Evolutionary conservation across 2,329 filamentous ascomycete species (phyloP).

Genomic region (Stylonectria norvegica): DNA sequence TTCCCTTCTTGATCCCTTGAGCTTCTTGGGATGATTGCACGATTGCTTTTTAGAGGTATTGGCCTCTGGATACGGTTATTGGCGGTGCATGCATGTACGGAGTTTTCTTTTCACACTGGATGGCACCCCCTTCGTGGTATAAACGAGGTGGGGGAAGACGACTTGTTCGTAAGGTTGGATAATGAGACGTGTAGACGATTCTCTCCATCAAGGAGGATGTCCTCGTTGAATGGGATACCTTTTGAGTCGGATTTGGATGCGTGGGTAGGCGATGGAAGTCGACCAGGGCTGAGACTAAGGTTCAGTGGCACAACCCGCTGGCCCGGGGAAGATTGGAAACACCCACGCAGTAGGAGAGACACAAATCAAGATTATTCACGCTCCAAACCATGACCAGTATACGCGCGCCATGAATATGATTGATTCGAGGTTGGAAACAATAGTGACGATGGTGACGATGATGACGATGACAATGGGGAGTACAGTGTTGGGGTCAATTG

Average conservation of each 20-base stretch:
- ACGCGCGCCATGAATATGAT: no score
- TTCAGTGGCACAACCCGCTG: constrained; percentile 18
- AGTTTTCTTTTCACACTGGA: constrained; percentile 28
- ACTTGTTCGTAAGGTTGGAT: constrained; percentile 7
- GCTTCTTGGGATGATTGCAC: constrained; percentile 12
- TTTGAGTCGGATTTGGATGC: no score
- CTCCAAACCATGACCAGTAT: no score
- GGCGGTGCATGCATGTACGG: constrained; percentile 29
- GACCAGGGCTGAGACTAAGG: no score
- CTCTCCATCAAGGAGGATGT: constrained; percentile 11
- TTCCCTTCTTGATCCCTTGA: constrained; percentile 10
- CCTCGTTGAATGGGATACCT: neutral
- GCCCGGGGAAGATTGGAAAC: constrained; percentile 5
- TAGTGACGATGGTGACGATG: no score
- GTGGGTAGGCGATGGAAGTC: no score
- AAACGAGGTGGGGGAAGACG: constrained; percentile 2
- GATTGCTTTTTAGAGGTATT: constrained; percentile 14
- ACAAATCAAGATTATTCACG: no score
- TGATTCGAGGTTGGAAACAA: no score
- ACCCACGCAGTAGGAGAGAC: constrained; percentile 3
- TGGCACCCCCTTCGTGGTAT: constrained; percentile 13
- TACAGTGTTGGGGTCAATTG: no score
- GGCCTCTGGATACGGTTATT: constrained; percentile 18
- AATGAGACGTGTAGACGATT: constrained; percentile 1
- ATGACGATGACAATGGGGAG: no score